These are phyloP conservation scores for Dactylis glomerata DNA, from an alignment of 176 grass and related monocot species.

Conservation along the genomic window DNA sequence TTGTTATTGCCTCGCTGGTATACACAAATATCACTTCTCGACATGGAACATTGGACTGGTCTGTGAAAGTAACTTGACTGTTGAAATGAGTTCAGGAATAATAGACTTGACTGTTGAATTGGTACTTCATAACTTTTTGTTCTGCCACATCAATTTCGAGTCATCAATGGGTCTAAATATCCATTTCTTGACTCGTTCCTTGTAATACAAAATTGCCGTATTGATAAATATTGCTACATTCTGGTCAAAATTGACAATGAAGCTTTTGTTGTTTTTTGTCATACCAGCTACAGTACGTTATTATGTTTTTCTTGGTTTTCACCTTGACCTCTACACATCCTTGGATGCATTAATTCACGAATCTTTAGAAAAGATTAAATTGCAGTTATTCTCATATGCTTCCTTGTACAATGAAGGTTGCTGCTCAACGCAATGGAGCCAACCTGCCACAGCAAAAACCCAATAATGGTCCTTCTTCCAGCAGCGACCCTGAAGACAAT, in stretches of 20 bases:
- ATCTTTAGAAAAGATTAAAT: constrained; percentile 4
- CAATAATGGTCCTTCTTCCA: constrained; percentile 50
- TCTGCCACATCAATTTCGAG: background rate
- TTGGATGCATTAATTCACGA: background rate
- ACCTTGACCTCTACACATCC: background rate
- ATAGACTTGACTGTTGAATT: background rate
- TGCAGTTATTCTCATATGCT: constrained; percentile 9
- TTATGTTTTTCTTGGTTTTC: background rate
- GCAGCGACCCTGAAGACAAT: constrained; percentile 52
- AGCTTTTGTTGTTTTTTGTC: background rate
- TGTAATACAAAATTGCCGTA: background rate
- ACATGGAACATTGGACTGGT: constrained; percentile 8
- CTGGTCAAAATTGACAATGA: background rate
- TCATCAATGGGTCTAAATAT: background rate
- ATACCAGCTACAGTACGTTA: background rate
- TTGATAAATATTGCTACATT: background rate
- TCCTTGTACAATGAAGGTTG: constrained; percentile 25
- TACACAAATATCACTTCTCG: background rate
- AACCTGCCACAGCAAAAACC: constrained; percentile 49
- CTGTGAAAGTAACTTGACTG: constrained; percentile 4
- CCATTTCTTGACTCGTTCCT: background rate
- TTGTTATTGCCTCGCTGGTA: background rate
- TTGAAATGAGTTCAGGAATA: background rate
- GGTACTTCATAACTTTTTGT: background rate
- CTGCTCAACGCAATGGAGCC: constrained; percentile 41